Base-by-base conservation (phyloP, 345 rosid genomes). In the Stellera chamaejasme region DNA sequence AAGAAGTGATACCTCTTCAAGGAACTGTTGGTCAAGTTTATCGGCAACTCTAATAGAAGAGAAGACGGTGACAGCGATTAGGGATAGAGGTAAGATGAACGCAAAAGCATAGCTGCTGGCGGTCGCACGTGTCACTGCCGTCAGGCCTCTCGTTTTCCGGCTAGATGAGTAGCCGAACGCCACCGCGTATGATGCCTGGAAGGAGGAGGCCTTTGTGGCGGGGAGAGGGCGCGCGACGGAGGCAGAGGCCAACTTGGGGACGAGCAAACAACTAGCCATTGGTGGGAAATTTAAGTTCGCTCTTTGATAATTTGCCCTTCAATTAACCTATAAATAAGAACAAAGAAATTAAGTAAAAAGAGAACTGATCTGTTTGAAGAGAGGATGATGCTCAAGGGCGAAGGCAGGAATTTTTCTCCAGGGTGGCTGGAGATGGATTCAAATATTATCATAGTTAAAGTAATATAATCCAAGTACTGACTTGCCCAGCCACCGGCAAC, bases 1-100 rank as follows among this genome's bases (percentile, higher is more conserved):
- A 32, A 2, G 26, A 41, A 61, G n/a, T 0, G 32, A 51, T 69
- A 88, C 98, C 80, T 88, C 90, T 56, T 92, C 92, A 1, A 88
- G 80, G 61, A 69, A 92, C 32, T 85, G 75, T 27, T 58, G 28
- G 55, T 88, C 96, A 50, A 88, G 96, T 72, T 71, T 72, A 65
- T 88, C 95, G 52, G 90, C 79, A 45, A 91, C 69, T 70, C 60
- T 79, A 10, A 73, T 58, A 11, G 96, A 82, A 67, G 88, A 69
- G 51, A 85, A 75, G 67, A 83, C 55, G 39, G 98, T 91, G 71
- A 53, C 69, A 6, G 77, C 81, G 11, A 91, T 74, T 44, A 91
- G 89, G 56, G 95, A 69, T 13, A 87, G 66, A 6, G 95, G 98
- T 32, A 92, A 65, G 42, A 75, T 72, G 66, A 86, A 65, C 0